phyloP scores from a whole-genome alignment of 495 filamentous ascomycete genomes.

The Entonaema liquescens region DNA sequence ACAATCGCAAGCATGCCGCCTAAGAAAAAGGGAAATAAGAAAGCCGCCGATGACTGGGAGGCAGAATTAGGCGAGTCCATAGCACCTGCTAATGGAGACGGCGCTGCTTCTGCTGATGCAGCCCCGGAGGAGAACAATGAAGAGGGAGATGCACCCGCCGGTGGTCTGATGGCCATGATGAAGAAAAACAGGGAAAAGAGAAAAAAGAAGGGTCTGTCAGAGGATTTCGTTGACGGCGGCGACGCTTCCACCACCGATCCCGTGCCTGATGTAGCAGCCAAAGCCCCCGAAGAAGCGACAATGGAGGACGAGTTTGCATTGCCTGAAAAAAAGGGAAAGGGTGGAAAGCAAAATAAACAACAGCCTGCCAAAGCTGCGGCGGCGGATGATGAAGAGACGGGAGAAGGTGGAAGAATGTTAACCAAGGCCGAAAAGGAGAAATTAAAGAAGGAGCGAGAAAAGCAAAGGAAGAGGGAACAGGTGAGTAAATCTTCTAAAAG shows the following conservation, averaged over 20 bases:
- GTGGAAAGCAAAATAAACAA: slow-evolving; percentile 86
- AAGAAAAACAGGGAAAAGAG: slow-evolving; percentile 91
- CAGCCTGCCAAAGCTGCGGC: slow-evolving; percentile 50
- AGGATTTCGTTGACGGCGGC: slow-evolving; percentile 80
- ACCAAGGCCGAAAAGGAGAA: slow-evolving; percentile 97
- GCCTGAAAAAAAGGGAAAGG: slow-evolving; percentile 91
- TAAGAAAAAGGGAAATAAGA: slow-evolving; percentile 93
- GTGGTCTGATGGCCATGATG: slow-evolving; percentile 84
- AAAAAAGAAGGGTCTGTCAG: slow-evolving; percentile 85
- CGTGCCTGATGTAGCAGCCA: slow-evolving; percentile 64
- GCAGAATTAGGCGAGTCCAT: slow-evolving; percentile 86
- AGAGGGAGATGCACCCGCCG: slow-evolving; percentile 59
- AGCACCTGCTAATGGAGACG: slow-evolving; percentile 59
- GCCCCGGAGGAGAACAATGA: slow-evolving; percentile 60
- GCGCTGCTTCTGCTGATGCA: slow-evolving; percentile 47
- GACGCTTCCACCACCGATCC: slow-evolving; percentile 61
- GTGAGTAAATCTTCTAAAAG: slow-evolving; percentile 51
- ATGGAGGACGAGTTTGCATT: slow-evolving; percentile 89
- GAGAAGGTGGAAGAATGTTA: slow-evolving; percentile 71
- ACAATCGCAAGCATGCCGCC: slow-evolving; percentile 73
- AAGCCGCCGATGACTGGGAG: slow-evolving; percentile 93
- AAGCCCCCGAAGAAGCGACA: slow-evolving; percentile 83
- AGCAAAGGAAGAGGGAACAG: slow-evolving; percentile 93
- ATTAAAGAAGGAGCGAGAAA: slow-evolving; percentile 93
- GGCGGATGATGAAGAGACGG: slow-evolving; percentile 66